Evolutionary conservation across 345 rosid genomes (phyloP).

Genomic region (Rhodomyrtus tomentosa): DNA sequence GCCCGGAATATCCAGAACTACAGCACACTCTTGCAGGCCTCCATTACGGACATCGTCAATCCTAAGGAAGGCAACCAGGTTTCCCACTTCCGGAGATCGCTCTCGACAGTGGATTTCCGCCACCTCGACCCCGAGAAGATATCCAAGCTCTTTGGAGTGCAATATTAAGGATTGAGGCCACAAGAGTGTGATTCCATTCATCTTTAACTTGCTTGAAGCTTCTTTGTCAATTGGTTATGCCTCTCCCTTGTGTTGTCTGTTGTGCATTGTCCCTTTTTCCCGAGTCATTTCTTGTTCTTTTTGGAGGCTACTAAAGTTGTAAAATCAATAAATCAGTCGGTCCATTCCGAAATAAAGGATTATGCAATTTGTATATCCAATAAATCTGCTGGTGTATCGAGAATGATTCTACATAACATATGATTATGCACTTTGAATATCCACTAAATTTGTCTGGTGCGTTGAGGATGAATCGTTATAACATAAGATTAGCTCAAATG

Average conservation of each 20-base stretch:
- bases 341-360: background rate
- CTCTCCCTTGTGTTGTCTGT: background rate
- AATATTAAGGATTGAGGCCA: conserved; percentile 1
- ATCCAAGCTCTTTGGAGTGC: conserved; percentile 19
- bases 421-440: background rate
- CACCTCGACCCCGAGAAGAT: conserved; percentile 31
- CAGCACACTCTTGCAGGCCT: conserved; percentile 38
- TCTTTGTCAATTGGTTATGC: background rate
- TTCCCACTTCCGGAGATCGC: conserved; percentile 28
- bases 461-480: background rate
- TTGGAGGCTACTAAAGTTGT: background rate
- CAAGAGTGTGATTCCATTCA: background rate
- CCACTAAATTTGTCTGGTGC: background rate
- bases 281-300: background rate
- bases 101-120: conserved; percentile 41
- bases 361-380: background rate
- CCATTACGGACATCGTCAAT: conserved; percentile 36
- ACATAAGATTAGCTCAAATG: background rate
- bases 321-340: background rate
- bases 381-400: background rate
- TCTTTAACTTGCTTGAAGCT: background rate
- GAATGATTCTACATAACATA: background rate
- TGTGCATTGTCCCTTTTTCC: background rate
- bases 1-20: conserved; percentile 38
- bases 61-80: conserved; percentile 23